Evolutionary conservation across 2,329 filamentous ascomycete genomes (phyloP).

Genomic region (Alternaria sp.): DNA sequence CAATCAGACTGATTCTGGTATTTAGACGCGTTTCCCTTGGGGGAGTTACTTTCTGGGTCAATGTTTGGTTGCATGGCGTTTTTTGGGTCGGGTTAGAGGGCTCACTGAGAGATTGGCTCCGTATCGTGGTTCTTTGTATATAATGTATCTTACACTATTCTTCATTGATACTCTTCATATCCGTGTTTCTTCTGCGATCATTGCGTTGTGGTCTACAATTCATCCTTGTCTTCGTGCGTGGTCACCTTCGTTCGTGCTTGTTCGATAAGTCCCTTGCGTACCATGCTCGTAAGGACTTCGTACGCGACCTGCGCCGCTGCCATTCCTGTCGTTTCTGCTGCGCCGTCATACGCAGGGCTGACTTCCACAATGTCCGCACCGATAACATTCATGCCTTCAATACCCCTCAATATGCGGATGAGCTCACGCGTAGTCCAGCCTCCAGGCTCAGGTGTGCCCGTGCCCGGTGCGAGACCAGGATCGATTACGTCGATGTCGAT

Average conservation of each 20-base stretch:
- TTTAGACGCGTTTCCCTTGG: conserved; percentile 20
- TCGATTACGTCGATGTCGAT: conserved; percentile 85
- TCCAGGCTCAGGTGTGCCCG: conserved; percentile 87
- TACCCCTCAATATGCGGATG: conserved; percentile 79
- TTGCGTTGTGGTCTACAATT: too few species aligned
- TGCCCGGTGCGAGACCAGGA: conserved; percentile 75
- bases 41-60: too few species aligned
- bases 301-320: conserved; percentile 84
- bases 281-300: conserved; percentile 81
- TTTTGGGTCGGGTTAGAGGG: too few species aligned
- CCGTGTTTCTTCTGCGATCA: too few species aligned
- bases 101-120: too few species aligned
- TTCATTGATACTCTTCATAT: too few species aligned
- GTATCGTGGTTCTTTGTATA: too few species aligned
- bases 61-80: too few species aligned
- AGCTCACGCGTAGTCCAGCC: conserved; percentile 91
- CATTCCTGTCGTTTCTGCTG: conserved; percentile 79
- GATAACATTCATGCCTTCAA: conserved; percentile 83
- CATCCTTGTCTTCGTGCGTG: conserved; percentile 31
- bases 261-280: conserved; percentile 62
- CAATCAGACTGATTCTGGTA: conserved; percentile 42
- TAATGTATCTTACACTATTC: too few species aligned
- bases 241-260: conserved; percentile 36
- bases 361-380: conserved; percentile 93
- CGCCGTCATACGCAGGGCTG: conserved; percentile 81